Percentiles rank a stretch among this genome's conserved stretches.
These are phyloP conservation scores for Phytophthora cajani DNA, from an alignment of 352 stramenopile species.

Conservation along the genomic window DNA sequence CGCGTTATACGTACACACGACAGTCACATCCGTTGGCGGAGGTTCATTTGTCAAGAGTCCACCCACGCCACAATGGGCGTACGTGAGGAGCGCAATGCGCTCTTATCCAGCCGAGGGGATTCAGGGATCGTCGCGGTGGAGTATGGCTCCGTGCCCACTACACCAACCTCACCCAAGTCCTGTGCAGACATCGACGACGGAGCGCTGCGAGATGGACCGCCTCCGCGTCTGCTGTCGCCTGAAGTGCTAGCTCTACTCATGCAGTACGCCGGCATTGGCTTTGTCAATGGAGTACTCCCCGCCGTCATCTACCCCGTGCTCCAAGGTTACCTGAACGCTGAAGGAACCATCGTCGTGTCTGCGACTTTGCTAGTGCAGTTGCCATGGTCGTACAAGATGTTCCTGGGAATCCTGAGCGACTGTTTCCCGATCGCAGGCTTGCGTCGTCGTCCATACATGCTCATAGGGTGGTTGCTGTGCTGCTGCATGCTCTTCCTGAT, in stretches of 20 bases:
- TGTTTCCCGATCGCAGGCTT: constrained; percentile 67
- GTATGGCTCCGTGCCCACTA: constrained; percentile 19
- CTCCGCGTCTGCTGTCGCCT: constrained; percentile 39
- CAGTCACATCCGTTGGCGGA: neutral
- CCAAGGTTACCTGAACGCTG: constrained; percentile 61
- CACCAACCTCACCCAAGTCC: constrained; percentile 15
- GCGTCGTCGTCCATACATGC: constrained; percentile 65
- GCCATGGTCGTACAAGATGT: constrained; percentile 67
- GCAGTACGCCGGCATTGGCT: constrained; percentile 65
- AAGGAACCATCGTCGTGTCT: constrained; percentile 61
- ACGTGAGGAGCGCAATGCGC: constrained; percentile 24
- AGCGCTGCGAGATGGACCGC: constrained; percentile 38
- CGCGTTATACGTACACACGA: constrained; percentile 1
- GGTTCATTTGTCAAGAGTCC: constrained; percentile 5
- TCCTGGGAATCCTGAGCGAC: constrained; percentile 65
- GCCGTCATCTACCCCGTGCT: constrained; percentile 65
- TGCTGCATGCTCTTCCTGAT: constrained; percentile 61
- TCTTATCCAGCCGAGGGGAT: constrained; percentile 14
- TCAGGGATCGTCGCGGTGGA: constrained; percentile 4
- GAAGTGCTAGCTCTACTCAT: constrained; percentile 47
- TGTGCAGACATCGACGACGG: constrained; percentile 28
- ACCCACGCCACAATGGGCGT: constrained; percentile 18
- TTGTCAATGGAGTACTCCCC: constrained; percentile 54
- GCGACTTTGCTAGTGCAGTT: constrained; percentile 58
- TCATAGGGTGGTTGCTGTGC: constrained; percentile 59